These are phyloP conservation scores for Ophiorrhiza pumila DNA, from an alignment of 257 asterid genomes.

Conservation along the genomic window DNA sequence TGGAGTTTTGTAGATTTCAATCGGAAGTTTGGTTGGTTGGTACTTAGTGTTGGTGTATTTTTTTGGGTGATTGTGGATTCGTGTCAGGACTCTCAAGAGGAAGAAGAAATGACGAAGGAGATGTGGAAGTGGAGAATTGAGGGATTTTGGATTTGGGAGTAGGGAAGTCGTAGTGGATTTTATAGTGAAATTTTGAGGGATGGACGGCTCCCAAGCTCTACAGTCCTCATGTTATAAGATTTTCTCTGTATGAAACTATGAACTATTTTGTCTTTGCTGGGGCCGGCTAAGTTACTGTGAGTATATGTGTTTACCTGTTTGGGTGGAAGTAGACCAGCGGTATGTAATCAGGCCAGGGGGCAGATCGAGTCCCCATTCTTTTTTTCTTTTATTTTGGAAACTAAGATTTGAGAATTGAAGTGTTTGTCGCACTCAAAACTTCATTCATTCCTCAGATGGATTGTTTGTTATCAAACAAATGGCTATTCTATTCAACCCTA, in stretches of 20 bases:
- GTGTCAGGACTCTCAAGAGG: neutral
- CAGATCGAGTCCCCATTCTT: neutral
- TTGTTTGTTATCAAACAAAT: too few species aligned
- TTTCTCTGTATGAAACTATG: too few species aligned
- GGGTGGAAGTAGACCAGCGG: neutral
- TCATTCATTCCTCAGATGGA: neutral
- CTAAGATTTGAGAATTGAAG: conserved; percentile 1
- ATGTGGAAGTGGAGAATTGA: conserved; percentile 10
- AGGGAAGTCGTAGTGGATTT: neutral
- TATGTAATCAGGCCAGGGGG: conserved; percentile 4
- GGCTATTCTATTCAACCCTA: neutral
- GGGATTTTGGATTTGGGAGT: conserved; percentile 14
- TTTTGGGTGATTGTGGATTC: neutral
- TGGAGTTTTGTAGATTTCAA: neutral
- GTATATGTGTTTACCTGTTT: neutral
- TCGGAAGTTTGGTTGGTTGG: neutral
- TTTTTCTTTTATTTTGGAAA: neutral
- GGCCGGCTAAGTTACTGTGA: conserved; percentile 9
- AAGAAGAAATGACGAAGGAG: conserved; percentile 1
- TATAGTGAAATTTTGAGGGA: conserved; percentile 21
- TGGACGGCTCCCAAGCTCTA: neutral
- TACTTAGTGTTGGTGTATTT: too few species aligned
- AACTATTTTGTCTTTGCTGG: neutral
- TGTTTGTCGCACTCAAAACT: neutral
- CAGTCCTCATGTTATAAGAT: too few species aligned